Evolutionary conservation across 352 stramenopile genomes (phyloP), one percentile per base, ranked within the genome.

Genomic region (Pilasporangium apinafurcum): DNA sequence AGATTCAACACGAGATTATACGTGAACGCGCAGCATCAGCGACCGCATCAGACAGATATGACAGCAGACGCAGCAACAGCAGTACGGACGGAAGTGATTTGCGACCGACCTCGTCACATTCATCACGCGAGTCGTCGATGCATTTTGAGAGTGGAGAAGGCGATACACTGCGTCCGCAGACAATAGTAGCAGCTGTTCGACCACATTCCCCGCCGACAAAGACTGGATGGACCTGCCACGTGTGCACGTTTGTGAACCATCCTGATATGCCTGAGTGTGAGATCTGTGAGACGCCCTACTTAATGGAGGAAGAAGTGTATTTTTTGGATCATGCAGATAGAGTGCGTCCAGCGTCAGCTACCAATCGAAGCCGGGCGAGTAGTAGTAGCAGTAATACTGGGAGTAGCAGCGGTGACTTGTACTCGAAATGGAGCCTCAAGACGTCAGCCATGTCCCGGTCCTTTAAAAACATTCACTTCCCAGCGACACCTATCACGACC

Each of bases 221-320:
- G n/a, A n/a, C n/a, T n/a, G 44, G 48, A 16, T 93, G 82, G 82
- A 59, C 41, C 12, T 93, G 82, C 36, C 62, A 62, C 35, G 76
- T 85, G 49, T 93, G 82, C 37, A 90, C 82, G 24, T 93, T 92
- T 44, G 57, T 64, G 4, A 93, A 93, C 53, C 82, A 93, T 27
- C 64, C 71, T 3, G 44, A 86, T 44, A 46, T 92, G 18, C 29
- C 42, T 1, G 66, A 79, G 42, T 89, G 74, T 40, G 77, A 92
- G 52, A 81, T 92, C 41, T 90, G 77, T 32, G 77, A 86, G 16
- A 67, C 65, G 1, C 37, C 62, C 7, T 74, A 59, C 17, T n/a
- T n/a, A n/a, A 38, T 68, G 2, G 30, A 65, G 25, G 35, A 56
- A 8, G 35, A 46, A n/a, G 41, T 53, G 14, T 24, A 44, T 2